Conservation (phyloP, 495 filamentous ascomycete genomes). For the Aspergillus olivimuriae region DNA sequence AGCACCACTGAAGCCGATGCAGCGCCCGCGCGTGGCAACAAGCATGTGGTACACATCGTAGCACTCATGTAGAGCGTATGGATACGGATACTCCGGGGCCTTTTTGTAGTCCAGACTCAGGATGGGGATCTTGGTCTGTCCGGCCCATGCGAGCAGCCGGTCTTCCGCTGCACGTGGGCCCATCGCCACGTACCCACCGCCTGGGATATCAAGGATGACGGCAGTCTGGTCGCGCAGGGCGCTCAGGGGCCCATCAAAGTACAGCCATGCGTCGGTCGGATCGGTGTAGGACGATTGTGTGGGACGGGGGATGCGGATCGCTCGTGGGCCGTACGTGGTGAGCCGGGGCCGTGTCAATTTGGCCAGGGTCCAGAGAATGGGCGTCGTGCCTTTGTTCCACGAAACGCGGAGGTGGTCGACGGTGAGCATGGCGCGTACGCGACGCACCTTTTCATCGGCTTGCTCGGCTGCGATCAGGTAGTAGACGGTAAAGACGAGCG, state of each 20-base stretch:
- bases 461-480: constrained; percentile 90
- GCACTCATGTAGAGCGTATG: constrained; percentile 91
- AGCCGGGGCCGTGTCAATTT: constrained; percentile 68
- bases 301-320: constrained; percentile 78
- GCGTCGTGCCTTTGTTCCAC: constrained; percentile 90
- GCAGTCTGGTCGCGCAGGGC: constrained; percentile 69
- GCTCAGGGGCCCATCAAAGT: constrained; percentile 82
- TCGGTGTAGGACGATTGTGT: constrained; percentile 70
- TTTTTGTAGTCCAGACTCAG: constrained; percentile 91
- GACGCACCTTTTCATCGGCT: constrained; percentile 95
- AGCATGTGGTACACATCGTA: constrained; percentile 89
- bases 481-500: constrained; percentile 76
- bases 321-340: constrained; percentile 70
- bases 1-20: constrained; percentile 74
- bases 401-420: constrained; percentile 88
- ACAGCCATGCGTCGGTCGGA: constrained; percentile 82
- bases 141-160: constrained; percentile 85
- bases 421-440: constrained; percentile 77
- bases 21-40: constrained; percentile 67
- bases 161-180: constrained; percentile 85
- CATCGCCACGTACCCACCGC: constrained; percentile 96
- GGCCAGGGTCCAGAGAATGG: constrained; percentile 67
- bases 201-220: constrained; percentile 86
- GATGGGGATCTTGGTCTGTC: constrained; percentile 73
- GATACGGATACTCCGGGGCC: constrained; percentile 91